A percentile compares a stretch with the other conserved stretches of the same genome.
phyloP scores from a whole-genome alignment of 176 grass and related monocot species.

The Juncus effusus region DNA sequence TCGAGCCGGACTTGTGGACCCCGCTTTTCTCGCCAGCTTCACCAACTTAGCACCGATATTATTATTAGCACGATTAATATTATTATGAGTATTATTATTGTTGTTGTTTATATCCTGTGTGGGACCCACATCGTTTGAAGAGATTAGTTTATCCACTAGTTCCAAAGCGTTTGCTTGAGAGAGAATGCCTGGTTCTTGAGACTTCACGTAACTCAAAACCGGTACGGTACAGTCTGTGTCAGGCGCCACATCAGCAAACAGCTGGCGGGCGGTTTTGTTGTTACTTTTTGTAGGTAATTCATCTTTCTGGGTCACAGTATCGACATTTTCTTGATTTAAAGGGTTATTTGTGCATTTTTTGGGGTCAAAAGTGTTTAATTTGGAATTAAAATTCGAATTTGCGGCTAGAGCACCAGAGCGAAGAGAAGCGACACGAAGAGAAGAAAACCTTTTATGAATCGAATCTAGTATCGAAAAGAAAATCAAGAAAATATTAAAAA shows the following conservation, averaged over 20 bases:
- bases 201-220: constrained; percentile 62
- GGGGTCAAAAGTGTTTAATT: background rate
- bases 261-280: constrained; percentile 13
- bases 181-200: constrained; percentile 63
- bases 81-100: constrained; percentile 31
- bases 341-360: constrained; percentile 18
- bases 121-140: constrained; percentile 38
- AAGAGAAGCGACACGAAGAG: constrained; percentile 24
- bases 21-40: constrained; percentile 49
- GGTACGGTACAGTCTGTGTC: constrained; percentile 20
- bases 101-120: constrained; percentile 36
- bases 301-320: constrained; percentile 27
- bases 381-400: constrained; percentile 14
- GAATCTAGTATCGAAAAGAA: background rate
- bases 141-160: constrained; percentile 69
- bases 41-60: constrained; percentile 47
- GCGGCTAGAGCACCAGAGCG: constrained; percentile 16
- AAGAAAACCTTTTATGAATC: constrained; percentile 24
- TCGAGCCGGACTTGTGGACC: constrained; percentile 24
- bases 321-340: constrained; percentile 27
- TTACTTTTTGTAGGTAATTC: constrained; percentile 38
- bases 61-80: constrained; percentile 13
- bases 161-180: constrained; percentile 81
- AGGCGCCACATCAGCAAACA: constrained; percentile 48
- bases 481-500: too few species aligned